phyloP scores from a whole-genome alignment of 129 eudicot genomes.

The Saposhnikovia divaricata region DNA sequence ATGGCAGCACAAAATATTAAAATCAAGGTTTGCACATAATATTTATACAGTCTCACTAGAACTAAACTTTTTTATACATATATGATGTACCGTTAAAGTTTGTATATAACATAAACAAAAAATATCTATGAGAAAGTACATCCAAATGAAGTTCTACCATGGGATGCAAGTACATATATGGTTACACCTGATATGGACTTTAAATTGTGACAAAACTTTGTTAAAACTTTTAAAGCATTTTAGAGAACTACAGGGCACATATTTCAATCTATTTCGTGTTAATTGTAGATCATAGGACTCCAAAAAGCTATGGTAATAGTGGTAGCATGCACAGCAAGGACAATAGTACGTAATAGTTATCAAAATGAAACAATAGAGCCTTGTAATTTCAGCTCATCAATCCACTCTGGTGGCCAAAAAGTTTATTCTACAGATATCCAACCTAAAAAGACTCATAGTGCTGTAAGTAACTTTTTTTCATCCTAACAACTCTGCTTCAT shows the following conservation, averaged over 20 bases:
- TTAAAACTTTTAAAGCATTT: too few relatives aligned
- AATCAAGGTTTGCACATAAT: constrained; percentile 26
- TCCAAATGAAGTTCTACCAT: background rate
- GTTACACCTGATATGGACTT: too few relatives aligned
- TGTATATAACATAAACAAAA: background rate
- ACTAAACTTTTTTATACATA: background rate
- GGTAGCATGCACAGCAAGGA: constrained; percentile 21
- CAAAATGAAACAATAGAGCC: constrained; percentile 43
- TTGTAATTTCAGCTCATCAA: constrained; percentile 67
- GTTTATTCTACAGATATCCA: constrained; percentile 19
- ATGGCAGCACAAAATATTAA: constrained; percentile 27
- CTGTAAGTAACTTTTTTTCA: background rate
- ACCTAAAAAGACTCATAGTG: background rate
- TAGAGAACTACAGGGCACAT: background rate
- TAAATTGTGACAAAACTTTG: background rate
- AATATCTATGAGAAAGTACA: background rate
- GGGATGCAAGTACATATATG: too few relatives aligned
- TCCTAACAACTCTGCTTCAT: background rate
- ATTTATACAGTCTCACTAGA: background rate
- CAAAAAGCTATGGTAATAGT: constrained; percentile 25
- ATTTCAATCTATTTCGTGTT: background rate
- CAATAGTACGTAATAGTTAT: constrained; percentile 26
- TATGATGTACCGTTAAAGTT: background rate
- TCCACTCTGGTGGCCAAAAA: constrained; percentile 84
- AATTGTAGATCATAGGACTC: constrained; percentile 32